phyloP scores from a whole-genome alignment of 495 filamentous ascomycete species.

The Neurospora africana region DNA sequence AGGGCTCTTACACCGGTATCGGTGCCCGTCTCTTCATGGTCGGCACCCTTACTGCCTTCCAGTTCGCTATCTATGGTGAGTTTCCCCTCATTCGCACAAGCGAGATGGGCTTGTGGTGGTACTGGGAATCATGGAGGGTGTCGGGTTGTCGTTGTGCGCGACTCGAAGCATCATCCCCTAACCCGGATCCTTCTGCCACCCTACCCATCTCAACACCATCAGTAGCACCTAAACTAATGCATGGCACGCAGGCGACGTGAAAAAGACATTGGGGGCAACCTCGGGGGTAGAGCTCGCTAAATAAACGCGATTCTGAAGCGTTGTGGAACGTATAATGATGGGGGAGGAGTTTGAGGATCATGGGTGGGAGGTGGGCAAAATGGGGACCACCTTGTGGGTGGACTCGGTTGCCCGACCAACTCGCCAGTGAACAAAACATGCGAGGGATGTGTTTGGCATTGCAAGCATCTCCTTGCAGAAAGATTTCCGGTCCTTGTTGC shows the following conservation, averaged over 20 bases:
- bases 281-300: constrained; percentile 70
- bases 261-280: constrained; percentile 47
- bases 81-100: neutral
- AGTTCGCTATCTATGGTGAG: constrained; percentile 91
- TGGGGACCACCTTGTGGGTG: neutral
- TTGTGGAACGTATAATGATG: neutral
- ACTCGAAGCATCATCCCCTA: neutral
- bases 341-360: neutral
- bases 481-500: neutral
- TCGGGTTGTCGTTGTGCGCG: neutral
- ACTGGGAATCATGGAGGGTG: neutral
- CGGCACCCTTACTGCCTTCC: constrained; percentile 71
- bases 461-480: neutral
- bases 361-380: neutral
- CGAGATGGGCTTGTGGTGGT: neutral
- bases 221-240: neutral
- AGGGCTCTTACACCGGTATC: constrained; percentile 83
- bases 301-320: constrained; percentile 17
- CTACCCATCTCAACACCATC: neutral
- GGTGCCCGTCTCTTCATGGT: constrained; percentile 86
- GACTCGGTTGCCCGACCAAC: neutral
- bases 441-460: neutral
- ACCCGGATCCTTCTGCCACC: neutral
- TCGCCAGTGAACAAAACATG: neutral
- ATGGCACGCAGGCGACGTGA: constrained; percentile 16